Conservation (phyloP, 2,329 filamentous ascomycete species). For the Scedosporium minutisporum region DNA sequence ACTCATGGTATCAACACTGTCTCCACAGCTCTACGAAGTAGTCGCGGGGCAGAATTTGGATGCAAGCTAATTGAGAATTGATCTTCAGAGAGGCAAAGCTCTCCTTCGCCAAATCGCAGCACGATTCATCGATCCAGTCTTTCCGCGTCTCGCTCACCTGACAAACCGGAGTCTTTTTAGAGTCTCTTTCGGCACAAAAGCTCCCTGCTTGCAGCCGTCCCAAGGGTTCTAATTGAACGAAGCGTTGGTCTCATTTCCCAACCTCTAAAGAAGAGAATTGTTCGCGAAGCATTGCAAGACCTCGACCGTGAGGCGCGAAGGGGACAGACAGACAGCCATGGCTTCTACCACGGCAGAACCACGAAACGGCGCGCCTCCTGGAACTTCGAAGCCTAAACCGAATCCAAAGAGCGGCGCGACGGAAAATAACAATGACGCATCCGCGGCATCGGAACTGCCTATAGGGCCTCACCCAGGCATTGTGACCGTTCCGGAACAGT, state of each 20-base stretch:
- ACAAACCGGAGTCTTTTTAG: too few species aligned
- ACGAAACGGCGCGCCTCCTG: not conserved
- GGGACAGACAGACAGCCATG: not conserved
- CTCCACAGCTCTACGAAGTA: not conserved
- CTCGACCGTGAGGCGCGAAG: not conserved
- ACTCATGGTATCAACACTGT: not conserved
- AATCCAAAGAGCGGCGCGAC: constrained; percentile 4
- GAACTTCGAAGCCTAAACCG: not conserved
- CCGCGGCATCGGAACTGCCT: constrained; percentile 5
- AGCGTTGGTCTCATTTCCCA: not conserved
- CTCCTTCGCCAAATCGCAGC: too few species aligned
- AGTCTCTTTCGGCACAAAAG: too few species aligned
- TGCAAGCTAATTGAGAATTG: not conserved
- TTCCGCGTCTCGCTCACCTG: too few species aligned
- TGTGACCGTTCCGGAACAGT: constrained; percentile 51
- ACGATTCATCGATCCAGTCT: too few species aligned
- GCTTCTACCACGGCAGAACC: not conserved
- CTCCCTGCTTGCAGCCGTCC: too few species aligned
- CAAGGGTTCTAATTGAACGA: not conserved
- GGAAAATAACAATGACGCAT: constrained; percentile 5
- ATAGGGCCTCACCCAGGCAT: constrained; percentile 36
- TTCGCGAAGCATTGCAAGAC: not conserved
- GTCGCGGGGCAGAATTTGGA: not conserved
- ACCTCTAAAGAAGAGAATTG: not conserved
- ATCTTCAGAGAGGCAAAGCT: too few species aligned